phyloP scores from a whole-genome alignment of 2,329 filamentous ascomycete genomes.

The Botrytis sinoallii region DNA sequence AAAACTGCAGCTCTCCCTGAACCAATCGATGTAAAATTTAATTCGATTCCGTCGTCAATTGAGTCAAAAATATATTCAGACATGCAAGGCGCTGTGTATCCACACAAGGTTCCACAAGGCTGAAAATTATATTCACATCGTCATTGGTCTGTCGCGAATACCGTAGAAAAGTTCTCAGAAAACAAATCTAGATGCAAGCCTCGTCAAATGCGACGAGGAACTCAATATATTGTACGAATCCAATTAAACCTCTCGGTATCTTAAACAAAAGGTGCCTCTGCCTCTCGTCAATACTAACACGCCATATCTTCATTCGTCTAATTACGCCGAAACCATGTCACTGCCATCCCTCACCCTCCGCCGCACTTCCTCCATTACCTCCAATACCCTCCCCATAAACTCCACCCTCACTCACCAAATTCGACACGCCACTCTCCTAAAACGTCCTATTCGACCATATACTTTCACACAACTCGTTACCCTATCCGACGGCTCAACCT shows the following conservation, averaged over 20 bases:
- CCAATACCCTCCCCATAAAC: background rate
- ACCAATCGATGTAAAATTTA: background rate
- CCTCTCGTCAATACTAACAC: background rate
- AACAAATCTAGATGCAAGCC: slow-evolving; percentile 11
- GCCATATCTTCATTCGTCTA: slow-evolving; percentile 15
- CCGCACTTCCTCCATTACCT: slow-evolving; percentile 23
- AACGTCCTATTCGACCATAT: slow-evolving; percentile 87
- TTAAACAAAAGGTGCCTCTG: background rate
- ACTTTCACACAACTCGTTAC: slow-evolving; percentile 95
- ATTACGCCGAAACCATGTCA: slow-evolving; percentile 20
- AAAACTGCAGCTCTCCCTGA: background rate
- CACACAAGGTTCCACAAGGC: slow-evolving; percentile 5
- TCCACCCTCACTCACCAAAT: slow-evolving; percentile 25
- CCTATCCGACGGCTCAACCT: slow-evolving; percentile 86
- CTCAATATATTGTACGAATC: background rate
- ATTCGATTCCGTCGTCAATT: background rate
- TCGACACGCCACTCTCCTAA: slow-evolving; percentile 80
- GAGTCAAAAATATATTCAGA: background rate
- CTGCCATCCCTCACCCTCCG: slow-evolving; percentile 27
- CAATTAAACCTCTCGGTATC: slow-evolving; percentile 22
- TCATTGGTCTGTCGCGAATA: background rate
- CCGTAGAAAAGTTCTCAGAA: slow-evolving; percentile 17
- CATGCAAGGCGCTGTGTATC: background rate
- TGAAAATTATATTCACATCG: background rate
- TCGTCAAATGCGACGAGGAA: slow-evolving; percentile 8